phyloP scores from a whole-genome alignment of 148 eudicot genomes.

The Drosera capensis region DNA sequence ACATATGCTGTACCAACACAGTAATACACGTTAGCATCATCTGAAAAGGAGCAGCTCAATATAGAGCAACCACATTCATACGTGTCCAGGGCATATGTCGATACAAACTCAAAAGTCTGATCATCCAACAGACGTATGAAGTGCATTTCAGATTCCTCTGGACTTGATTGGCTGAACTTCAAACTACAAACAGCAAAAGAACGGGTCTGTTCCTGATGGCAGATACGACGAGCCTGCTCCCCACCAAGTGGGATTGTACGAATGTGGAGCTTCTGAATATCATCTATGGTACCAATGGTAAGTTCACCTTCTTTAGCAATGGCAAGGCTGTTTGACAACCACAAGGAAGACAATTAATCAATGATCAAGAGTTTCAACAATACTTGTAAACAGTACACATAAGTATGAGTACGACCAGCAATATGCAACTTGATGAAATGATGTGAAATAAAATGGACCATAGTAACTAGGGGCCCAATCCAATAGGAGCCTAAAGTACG shows the following conservation, averaged over 20 bases:
- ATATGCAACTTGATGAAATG: too few relatives aligned
- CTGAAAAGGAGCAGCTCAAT: slow-evolving; percentile 87
- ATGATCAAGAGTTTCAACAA: too few relatives aligned
- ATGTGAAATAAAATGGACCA: too few relatives aligned
- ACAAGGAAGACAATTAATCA: slow-evolving; percentile 1
- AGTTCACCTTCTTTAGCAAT: slow-evolving; percentile 96
- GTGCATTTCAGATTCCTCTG: slow-evolving; percentile 83
- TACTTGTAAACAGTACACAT: too few relatives aligned
- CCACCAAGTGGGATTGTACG: slow-evolving; percentile 90
- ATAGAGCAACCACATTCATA: slow-evolving; percentile 88
- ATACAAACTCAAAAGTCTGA: slow-evolving; percentile 81
- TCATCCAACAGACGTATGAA: slow-evolving; percentile 87
- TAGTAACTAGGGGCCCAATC: too few relatives aligned
- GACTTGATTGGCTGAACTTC: slow-evolving; percentile 59
- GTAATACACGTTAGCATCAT: slow-evolving; percentile 78
- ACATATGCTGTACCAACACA: slow-evolving; percentile 98
- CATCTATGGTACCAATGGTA: slow-evolving; percentile 94
- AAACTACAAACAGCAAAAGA: slow-evolving; percentile 79
- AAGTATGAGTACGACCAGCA: too few relatives aligned
- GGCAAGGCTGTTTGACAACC: slow-evolving; percentile 85
- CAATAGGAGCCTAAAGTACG: too few relatives aligned
- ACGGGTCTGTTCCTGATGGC: slow-evolving; percentile 93
- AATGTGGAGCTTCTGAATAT: slow-evolving; percentile 92
- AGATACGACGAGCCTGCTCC: slow-evolving; percentile 91
- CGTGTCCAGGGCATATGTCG: slow-evolving; percentile 81